Percentiles rank a stretch among this genome's conserved stretches.
phyloP scores from a whole-genome alignment of 2,329 filamentous ascomycete genomes.

The Neopestalotiopsis sp. region DNA sequence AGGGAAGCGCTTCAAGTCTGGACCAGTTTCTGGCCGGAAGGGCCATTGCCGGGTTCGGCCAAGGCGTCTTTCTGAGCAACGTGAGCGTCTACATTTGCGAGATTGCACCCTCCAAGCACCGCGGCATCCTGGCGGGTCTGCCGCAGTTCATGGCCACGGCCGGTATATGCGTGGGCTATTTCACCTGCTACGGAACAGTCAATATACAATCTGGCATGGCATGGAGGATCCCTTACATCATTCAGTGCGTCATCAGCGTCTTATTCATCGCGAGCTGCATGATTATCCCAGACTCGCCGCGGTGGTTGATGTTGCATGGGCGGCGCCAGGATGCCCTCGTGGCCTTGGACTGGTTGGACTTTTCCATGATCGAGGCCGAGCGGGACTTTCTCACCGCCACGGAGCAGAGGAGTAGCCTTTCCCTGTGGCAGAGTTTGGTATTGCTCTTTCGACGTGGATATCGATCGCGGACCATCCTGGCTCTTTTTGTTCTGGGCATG shows the following conservation, averaged over 20 bases:
- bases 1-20: slow-evolving; percentile 53
- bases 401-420: slow-evolving; percentile 36
- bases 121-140: slow-evolving; percentile 57
- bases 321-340: slow-evolving; percentile 49
- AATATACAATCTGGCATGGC: slow-evolving; percentile 51
- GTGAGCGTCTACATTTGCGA: slow-evolving; percentile 66
- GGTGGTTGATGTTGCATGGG: slow-evolving; percentile 60
- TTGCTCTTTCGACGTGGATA: slow-evolving; percentile 47
- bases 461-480: slow-evolving; percentile 31
- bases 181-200: slow-evolving; percentile 63
- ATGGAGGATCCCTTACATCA: slow-evolving; percentile 62
- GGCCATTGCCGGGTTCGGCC: slow-evolving; percentile 61
- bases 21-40: slow-evolving; percentile 61
- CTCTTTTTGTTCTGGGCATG: slow-evolving; percentile 61
- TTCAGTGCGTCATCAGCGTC: slow-evolving; percentile 49
- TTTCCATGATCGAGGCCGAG: slow-evolving; percentile 51
- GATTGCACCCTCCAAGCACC: slow-evolving; percentile 56
- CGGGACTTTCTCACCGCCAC: slow-evolving; percentile 46
- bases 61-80: slow-evolving; percentile 64
- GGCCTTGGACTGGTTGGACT: slow-evolving; percentile 47
- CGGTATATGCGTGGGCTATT: slow-evolving; percentile 62
- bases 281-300: slow-evolving; percentile 59
- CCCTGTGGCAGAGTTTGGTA: slow-evolving; percentile 37
- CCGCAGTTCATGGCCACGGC: slow-evolving; percentile 58
- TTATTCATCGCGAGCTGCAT: slow-evolving; percentile 45